phyloP scores from a whole-genome alignment of 2,329 filamentous ascomycete genomes.

The Claviceps paspali region DNA sequence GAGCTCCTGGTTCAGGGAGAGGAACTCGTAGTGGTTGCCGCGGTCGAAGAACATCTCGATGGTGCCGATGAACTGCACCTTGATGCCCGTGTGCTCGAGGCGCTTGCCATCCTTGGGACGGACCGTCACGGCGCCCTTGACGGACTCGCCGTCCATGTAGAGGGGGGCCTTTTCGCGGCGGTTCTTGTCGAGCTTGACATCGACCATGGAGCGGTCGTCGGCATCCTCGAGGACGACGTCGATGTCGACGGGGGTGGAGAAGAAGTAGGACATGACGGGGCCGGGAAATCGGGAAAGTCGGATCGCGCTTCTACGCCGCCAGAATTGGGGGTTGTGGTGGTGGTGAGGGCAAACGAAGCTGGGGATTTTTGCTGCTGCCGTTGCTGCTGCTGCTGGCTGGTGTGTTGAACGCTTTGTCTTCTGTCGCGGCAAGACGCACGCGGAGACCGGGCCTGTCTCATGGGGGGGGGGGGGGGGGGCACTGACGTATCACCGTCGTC shows the following conservation, averaged over 20 bases:
- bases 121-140: conserved; percentile 90
- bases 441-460: conserved; percentile 3
- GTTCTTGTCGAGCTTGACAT: conserved; percentile 97
- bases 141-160: conserved; percentile 96
- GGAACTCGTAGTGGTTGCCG: conserved; percentile 97
- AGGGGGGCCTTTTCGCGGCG: conserved; percentile 90
- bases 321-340: no score
- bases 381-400: background rate
- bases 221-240: conserved; percentile 93
- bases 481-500: conserved; percentile 18
- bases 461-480: no score
- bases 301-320: no score
- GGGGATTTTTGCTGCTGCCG: no score
- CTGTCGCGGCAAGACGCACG: background rate
- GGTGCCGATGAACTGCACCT: conserved; percentile 97
- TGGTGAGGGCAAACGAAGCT: no score
- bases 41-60: conserved; percentile 99
- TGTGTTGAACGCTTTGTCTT: no score
- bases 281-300: no score
- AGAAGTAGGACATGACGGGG: conserved; percentile 83
- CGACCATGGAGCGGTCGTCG: conserved; percentile 87
- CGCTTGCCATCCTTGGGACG: conserved; percentile 96
- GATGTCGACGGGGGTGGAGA: conserved; percentile 96
- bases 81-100: conserved; percentile 95
- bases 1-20: conserved; percentile 90